These are phyloP conservation scores for Macadamia tetraphylla DNA, from an alignment of 164 flowering plant species.

Conservation along the genomic window DNA sequence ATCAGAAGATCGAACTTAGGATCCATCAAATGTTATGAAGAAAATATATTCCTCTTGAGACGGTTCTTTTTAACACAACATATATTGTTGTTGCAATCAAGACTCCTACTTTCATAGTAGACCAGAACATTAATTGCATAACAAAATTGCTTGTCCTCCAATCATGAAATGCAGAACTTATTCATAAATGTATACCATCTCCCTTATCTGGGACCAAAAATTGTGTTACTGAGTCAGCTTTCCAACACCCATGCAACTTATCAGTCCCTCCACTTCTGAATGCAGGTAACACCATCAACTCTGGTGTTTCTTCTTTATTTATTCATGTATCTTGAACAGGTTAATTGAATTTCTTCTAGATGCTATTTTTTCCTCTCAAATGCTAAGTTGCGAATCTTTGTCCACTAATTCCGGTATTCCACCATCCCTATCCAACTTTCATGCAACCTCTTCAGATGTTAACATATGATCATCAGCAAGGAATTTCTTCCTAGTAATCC, in stretches of 20 bases:
- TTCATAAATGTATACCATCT: background rate
- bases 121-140: constrained; percentile 14
- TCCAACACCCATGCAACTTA: constrained; percentile 16
- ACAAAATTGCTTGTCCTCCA: constrained; percentile 17
- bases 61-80: no score
- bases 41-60: background rate
- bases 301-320: background rate
- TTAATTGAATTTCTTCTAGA: background rate
- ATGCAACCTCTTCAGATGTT: constrained; percentile 4
- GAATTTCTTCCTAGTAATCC: constrained; percentile 13
- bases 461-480: constrained; percentile 1
- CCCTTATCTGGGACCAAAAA: constrained; percentile 1
- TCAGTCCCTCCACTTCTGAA: constrained; percentile 13
- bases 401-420: constrained; percentile 1
- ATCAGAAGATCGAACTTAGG: no score
- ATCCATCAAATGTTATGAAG: no score
- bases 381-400: constrained; percentile 4
- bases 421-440: background rate
- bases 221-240: constrained; percentile 14
- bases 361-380: background rate
- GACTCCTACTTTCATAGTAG: background rate
- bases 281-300: background rate
- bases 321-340: background rate
- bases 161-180: constrained; percentile 18
- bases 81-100: no score